phyloP scores from a whole-genome alignment of 192 early-diverging fungal genomes.

The Obelidium mucronatum region DNA sequence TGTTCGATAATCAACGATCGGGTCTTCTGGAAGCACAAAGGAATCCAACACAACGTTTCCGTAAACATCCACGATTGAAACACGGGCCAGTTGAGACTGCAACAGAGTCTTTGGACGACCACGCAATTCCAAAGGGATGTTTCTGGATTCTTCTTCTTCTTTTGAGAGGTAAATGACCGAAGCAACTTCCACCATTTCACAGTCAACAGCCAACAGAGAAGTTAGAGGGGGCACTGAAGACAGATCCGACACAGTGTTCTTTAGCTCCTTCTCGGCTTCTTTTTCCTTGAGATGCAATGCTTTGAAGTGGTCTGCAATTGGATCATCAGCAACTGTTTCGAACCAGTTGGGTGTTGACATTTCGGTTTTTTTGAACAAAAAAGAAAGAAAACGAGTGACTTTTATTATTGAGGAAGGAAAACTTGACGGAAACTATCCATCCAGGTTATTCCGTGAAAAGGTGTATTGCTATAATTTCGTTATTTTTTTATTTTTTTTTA shows the following conservation, averaged over 20 bases:
- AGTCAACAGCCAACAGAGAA: constrained; percentile 29
- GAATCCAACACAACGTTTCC: constrained; percentile 82
- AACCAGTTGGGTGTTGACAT: no score
- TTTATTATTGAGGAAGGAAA: no score
- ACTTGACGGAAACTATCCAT: no score
- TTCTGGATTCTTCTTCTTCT: not conserved
- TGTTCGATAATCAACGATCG: constrained; percentile 88
- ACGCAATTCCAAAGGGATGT: not conserved
- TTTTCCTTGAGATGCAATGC: not conserved
- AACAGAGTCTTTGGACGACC: constrained; percentile 51
- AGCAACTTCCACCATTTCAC: constrained; percentile 39
- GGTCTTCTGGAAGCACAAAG: constrained; percentile 77
- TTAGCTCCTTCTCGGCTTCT: not conserved
- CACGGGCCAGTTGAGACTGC: constrained; percentile 81
- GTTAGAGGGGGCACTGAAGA: not conserved
- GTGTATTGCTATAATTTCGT: no score
- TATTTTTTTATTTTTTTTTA: no score
- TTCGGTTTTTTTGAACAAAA: no score
- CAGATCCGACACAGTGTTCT: not conserved
- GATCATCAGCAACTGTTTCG: not conserved
- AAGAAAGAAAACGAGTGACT: no score
- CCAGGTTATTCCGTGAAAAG: not conserved
- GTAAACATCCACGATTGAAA: constrained; percentile 85
- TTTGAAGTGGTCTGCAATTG: not conserved
- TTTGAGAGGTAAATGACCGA: not conserved